phyloP scores from a whole-genome alignment of 2,329 filamentous ascomycete species.

The Penicillium nordicum region DNA sequence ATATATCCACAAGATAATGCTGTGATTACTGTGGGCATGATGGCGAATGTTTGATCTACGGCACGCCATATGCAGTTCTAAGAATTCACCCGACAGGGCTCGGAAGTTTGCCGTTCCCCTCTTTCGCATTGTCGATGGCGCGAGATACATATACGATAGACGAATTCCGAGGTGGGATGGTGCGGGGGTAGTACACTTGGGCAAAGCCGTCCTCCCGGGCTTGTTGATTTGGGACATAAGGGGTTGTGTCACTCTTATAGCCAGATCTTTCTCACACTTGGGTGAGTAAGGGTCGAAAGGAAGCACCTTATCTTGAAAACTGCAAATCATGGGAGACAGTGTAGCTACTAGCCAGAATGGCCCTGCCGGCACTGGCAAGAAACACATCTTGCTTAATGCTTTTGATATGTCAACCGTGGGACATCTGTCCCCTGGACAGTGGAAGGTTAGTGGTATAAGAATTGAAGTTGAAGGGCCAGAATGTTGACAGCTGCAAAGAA shows the following conservation, averaged over 20 bases:
- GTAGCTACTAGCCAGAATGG: constrained; percentile 17
- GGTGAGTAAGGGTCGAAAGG: neutral
- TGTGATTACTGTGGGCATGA: constrained; percentile 16
- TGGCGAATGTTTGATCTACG: constrained; percentile 19
- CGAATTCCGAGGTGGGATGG: neutral
- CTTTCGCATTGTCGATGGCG: constrained; percentile 9
- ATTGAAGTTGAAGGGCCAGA: neutral
- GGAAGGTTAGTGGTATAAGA: constrained; percentile 51
- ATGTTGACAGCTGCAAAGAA: constrained; percentile 43
- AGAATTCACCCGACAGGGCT: neutral
- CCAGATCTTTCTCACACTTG: neutral
- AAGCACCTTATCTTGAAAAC: neutral
- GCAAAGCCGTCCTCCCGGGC: neutral
- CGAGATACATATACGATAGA: constrained; percentile 9
- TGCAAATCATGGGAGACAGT: constrained; percentile 14
- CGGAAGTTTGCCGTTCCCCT: constrained; percentile 1
- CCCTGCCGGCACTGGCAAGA: constrained; percentile 35
- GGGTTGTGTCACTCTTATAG: neutral
- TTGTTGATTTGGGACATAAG: neutral
- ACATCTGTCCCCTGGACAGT: constrained; percentile 63
- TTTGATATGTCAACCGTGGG: constrained; percentile 66
- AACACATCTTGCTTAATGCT: constrained; percentile 60
- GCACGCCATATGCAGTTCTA: neutral
- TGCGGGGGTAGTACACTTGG: neutral
- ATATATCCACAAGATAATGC: constrained; percentile 1